Evolutionary conservation across 1,284 basidiomycete species (phyloP).

Genomic region (Xanthoconium separans): DNA sequence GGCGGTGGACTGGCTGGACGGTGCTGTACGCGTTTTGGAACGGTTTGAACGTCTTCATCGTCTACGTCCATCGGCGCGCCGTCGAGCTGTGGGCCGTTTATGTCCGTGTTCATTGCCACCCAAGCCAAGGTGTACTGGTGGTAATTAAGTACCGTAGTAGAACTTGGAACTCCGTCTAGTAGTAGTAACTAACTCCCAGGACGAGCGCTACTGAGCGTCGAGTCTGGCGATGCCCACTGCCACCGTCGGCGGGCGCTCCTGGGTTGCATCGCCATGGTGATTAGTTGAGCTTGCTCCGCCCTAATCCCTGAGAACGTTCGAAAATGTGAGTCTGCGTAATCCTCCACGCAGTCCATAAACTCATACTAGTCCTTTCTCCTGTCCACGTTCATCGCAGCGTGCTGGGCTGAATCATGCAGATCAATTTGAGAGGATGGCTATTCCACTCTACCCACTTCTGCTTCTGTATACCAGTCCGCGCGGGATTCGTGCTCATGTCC

Average conservation of each 20-base stretch:
- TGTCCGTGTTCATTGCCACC: slow-evolving; percentile 2
- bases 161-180: slow-evolving; percentile 26
- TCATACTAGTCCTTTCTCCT: background rate
- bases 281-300: background rate
- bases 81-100: slow-evolving; percentile 19
- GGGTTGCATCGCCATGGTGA: slow-evolving; percentile 21
- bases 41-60: slow-evolving; percentile 11
- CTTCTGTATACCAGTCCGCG: slow-evolving; percentile 62
- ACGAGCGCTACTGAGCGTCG: slow-evolving; percentile 2
- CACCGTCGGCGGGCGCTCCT: background rate
- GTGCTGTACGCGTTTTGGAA: slow-evolving; percentile 6
- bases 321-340: background rate
- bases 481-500: slow-evolving; percentile 57
- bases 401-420: slow-evolving; percentile 16
- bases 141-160: background rate
- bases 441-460: slow-evolving; percentile 48
- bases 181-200: slow-evolving; percentile 7
- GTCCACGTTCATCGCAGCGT: slow-evolving; percentile 5
- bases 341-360: background rate
- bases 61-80: slow-evolving; percentile 32
- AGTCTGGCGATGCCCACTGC: slow-evolving; percentile 8
- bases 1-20: slow-evolving; percentile 16
- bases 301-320: slow-evolving; percentile 6
- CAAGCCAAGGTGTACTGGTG: background rate
- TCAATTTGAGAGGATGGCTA: slow-evolving; percentile 24